phyloP scores from a whole-genome alignment of 179 eudicot species.

The Silene coronaria region DNA sequence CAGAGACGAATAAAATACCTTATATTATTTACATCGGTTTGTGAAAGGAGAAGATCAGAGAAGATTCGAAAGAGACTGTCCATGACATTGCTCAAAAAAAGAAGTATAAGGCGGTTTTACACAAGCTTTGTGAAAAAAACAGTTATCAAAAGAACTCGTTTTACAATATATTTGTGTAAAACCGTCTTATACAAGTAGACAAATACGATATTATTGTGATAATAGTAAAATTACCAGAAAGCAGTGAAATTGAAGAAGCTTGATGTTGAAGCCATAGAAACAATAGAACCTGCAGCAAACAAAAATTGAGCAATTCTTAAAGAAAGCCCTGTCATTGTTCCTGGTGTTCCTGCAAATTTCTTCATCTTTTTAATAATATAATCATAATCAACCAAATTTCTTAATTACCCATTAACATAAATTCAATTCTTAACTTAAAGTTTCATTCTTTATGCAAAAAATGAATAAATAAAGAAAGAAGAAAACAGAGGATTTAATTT shows the following conservation, averaged over 20 bases:
- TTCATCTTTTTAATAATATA: slow-evolving; percentile 42
- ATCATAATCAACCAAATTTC: slow-evolving; percentile 1
- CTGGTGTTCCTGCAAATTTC: slow-evolving; percentile 72
- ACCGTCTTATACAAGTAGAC: too few relatives aligned
- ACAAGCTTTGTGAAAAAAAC: too few relatives aligned
- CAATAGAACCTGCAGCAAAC: slow-evolving; percentile 66
- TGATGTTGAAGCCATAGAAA: slow-evolving; percentile 49
- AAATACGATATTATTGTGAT: too few relatives aligned
- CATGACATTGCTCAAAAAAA: too few relatives aligned
- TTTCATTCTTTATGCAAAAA: slow-evolving; percentile 10
- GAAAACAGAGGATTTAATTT: background rate
- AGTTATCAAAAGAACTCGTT: too few relatives aligned
- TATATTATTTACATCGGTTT: too few relatives aligned
- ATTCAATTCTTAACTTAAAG: background rate
- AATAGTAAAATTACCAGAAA: slow-evolving; percentile 49
- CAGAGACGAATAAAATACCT: too few relatives aligned
- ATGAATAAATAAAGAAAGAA: background rate
- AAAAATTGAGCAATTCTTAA: slow-evolving; percentile 51
- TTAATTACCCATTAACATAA: slow-evolving; percentile 8
- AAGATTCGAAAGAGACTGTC: too few relatives aligned
- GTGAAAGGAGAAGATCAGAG: too few relatives aligned
- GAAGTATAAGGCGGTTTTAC: too few relatives aligned
- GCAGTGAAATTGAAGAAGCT: slow-evolving; percentile 61
- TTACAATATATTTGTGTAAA: too few relatives aligned
- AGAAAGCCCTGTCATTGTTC: slow-evolving; percentile 49